These are phyloP conservation scores for Rhodotorula kratochvilovae DNA, from an alignment of 768 basidiomycete genomes.

Conservation along the genomic window DNA sequence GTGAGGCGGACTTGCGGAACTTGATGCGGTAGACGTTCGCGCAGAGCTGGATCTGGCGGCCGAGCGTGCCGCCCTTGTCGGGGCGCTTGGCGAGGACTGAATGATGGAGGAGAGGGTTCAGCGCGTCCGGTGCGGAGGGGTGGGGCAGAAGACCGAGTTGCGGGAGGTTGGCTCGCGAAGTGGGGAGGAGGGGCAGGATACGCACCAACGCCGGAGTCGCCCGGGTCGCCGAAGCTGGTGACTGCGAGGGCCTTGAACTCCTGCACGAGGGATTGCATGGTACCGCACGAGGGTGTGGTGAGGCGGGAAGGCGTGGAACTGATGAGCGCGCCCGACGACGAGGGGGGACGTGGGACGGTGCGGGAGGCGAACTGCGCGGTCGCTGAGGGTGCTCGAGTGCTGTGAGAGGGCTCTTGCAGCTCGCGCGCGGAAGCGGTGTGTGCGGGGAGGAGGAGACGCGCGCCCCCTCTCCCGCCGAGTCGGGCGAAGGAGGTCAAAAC, in stretches of 20 bases:
- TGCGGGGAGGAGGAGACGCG: too few species aligned
- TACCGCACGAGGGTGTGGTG: too few species aligned
- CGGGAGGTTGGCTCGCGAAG: neutral
- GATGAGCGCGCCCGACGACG: too few species aligned
- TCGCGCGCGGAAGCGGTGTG: too few species aligned
- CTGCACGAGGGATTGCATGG: constrained; percentile 14
- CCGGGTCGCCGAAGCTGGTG: neutral
- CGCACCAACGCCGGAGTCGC: constrained; percentile 5
- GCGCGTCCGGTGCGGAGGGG: neutral
- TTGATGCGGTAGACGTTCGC: constrained; percentile 27
- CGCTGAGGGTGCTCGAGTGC: too few species aligned
- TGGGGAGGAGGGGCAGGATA: neutral
- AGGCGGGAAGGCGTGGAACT: too few species aligned
- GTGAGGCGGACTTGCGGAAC: constrained; percentile 9
- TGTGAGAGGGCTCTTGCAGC: too few species aligned
- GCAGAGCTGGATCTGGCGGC: constrained; percentile 4
- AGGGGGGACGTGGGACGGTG: too few species aligned
- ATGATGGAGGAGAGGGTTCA: too few species aligned
- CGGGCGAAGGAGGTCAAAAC: too few species aligned
- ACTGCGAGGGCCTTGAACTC: constrained; percentile 18
- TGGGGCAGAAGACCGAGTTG: neutral
- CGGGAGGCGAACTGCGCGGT: too few species aligned
- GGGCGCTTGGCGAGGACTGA: constrained; percentile 31
- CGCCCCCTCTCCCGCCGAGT: too few species aligned
- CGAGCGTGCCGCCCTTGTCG: constrained; percentile 13